phyloP scores from a whole-genome alignment of 768 basidiomycete genomes.

The Russula olivacea region DNA sequence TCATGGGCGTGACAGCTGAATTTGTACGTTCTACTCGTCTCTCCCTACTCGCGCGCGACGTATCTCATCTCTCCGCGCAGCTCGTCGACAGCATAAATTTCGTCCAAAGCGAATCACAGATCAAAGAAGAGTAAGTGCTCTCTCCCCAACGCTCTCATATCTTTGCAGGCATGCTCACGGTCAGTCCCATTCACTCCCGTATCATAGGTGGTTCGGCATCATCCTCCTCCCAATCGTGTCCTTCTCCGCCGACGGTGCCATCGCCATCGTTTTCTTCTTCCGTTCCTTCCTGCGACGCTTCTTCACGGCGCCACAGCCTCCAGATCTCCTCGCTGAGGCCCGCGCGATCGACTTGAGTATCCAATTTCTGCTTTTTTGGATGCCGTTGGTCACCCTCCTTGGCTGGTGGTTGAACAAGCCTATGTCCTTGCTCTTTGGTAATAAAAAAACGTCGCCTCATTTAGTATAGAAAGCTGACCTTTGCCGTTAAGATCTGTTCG shows the following conservation, averaged over 20 bases:
- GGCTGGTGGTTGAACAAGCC: conserved; percentile 64
- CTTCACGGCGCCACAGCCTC: conserved; percentile 39
- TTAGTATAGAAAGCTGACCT: neutral
- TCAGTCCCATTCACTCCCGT: neutral
- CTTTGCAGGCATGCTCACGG: neutral
- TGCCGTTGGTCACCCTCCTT: conserved; percentile 62
- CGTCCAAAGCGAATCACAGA: conserved; percentile 39
- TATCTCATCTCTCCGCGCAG: conserved; percentile 31
- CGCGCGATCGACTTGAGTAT: conserved; percentile 73
- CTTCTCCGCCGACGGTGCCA: conserved; percentile 63
- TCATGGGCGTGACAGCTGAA: conserved; percentile 68
- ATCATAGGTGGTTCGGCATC: conserved; percentile 61
- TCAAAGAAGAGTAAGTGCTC: conserved; percentile 48
- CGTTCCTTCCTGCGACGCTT: conserved; percentile 40
- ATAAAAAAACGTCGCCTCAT: conserved; percentile 29
- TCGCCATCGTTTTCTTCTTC: conserved; percentile 54
- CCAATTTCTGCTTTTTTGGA: conserved; percentile 75
- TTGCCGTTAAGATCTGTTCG: conserved; percentile 50
- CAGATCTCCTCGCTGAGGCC: conserved; percentile 55
- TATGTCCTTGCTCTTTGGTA: conserved; percentile 63
- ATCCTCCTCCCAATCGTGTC: conserved; percentile 67
- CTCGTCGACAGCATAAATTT: conserved; percentile 59
- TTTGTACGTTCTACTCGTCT: conserved; percentile 42
- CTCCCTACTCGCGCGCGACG: neutral
- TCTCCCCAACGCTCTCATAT: neutral